phyloP scores from a whole-genome alignment of 768 basidiomycete species.

The Russula vinacea region DNA sequence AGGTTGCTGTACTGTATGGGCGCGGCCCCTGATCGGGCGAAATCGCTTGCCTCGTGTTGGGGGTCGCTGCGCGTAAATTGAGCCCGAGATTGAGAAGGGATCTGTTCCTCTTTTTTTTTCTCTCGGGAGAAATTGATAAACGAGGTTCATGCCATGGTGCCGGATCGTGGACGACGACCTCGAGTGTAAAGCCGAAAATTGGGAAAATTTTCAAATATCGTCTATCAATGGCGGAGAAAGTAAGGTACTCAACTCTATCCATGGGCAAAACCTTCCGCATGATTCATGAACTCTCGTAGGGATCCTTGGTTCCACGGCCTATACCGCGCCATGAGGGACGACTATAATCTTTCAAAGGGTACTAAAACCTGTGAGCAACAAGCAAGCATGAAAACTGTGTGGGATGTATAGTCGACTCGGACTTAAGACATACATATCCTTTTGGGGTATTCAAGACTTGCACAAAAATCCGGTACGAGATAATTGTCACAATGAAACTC shows the following conservation, averaged over 20 bases:
- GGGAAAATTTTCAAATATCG: not conserved
- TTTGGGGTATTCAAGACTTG: too few relatives aligned
- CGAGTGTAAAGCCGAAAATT: not conserved
- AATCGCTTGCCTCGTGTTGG: not conserved
- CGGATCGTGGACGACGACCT: not conserved
- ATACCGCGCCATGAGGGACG: not conserved
- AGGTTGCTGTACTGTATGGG: not conserved
- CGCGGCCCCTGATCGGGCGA: not conserved
- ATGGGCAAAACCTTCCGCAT: not conserved
- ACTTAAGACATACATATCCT: too few relatives aligned
- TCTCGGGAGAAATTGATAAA: not conserved
- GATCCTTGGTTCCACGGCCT: not conserved
- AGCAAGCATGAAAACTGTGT: too few relatives aligned
- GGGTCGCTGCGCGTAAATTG: not conserved
- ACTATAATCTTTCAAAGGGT: too few relatives aligned
- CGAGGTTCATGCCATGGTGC: not conserved
- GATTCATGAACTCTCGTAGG: not conserved
- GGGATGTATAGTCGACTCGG: too few relatives aligned
- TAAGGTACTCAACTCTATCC: not conserved
- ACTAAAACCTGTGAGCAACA: too few relatives aligned
- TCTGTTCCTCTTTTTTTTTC: not conserved
- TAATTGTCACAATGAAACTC: too few relatives aligned
- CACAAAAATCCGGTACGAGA: too few relatives aligned
- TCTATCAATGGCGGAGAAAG: not conserved
- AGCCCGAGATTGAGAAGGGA: not conserved